Evolutionary conservation across 2,329 filamentous ascomycete genomes (phyloP), one percentile per base, ranked within the genome.

Genomic region (Onygenales sp.): DNA sequence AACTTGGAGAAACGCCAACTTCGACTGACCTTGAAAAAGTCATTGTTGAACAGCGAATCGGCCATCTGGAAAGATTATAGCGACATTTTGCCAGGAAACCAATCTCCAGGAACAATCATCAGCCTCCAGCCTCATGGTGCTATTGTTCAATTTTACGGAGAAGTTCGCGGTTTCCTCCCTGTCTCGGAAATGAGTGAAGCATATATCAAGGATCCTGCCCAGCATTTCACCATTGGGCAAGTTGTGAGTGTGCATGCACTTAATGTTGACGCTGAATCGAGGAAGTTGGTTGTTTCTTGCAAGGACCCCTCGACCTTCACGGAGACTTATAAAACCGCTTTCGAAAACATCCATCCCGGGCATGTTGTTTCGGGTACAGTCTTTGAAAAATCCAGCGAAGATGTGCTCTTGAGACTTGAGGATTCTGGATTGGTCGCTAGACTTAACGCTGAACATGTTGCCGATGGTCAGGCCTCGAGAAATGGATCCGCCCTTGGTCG

Each of bases 121-220:
- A 94, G 87, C 58, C 76, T 98, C 9, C 77, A 89, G 53, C 72
- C 80, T 3, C 82, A 83, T 51, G 93, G 93, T 55, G 93, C 93
- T 9, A 82, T 92, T 14, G 86, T 98, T 51, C 89, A 95, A 65
- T 98, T 97, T 70, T 98, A 94, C 63, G 89, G 89, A 14, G 73
- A 77, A 7, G 77, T 98, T 17, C 82, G 83, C 59, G 94, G 87
- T 7, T 98, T 94, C 74, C 77, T 98, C 52, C 93, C 93, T 2
- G 85, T 95, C 0, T 88, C 88, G 1, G 92, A 98, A 70, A 98
- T 98, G 93, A 97, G 93, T 67, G 93, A 98, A 67, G 90, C 91
- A 9, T 96, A 86, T 65, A 96, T 98, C 63, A 82, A 86, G 60
- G 87, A 96, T 63, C 90, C 93, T 4, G 82, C 81, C 45, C 84